Conservation (phyloP, 2,329 filamentous ascomycete genomes). For the Zelopaecilomyces penicillatus region DNA sequence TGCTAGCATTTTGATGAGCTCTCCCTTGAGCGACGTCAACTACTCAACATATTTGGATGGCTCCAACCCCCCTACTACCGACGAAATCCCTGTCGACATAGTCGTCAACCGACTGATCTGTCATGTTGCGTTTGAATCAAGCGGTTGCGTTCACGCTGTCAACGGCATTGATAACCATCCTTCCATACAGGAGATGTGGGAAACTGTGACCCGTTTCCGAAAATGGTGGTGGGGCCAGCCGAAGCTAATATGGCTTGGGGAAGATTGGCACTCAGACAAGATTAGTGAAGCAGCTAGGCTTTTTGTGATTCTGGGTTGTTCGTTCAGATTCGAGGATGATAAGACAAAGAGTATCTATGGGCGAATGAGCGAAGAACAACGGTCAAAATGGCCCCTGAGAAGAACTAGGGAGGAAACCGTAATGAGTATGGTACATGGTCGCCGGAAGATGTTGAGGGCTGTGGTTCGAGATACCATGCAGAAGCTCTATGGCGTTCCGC, state of each 20-base stretch:
- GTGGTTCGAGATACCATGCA: too few species aligned
- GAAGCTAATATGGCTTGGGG: background rate
- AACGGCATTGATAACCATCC: background rate
- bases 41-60: background rate
- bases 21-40: background rate
- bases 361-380: background rate
- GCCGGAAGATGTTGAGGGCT: too few species aligned
- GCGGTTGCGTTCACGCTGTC: background rate
- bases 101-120: background rate
- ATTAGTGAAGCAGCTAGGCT: background rate
- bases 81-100: background rate
- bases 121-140: background rate
- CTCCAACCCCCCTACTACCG: background rate
- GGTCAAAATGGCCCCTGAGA: background rate
- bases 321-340: background rate
- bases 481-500: too few species aligned
- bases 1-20: background rate
- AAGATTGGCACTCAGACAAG: background rate
- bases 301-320: background rate
- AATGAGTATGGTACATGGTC: too few species aligned
- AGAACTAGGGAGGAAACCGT: too few species aligned
- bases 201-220: background rate
- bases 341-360: background rate
- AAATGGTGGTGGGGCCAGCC: background rate
- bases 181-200: background rate